A percentile compares a stretch with the other conserved stretches of the same genome.
phyloP scores from a whole-genome alignment of 2,329 filamentous ascomycete species.

The Calonectria ilicicola region DNA sequence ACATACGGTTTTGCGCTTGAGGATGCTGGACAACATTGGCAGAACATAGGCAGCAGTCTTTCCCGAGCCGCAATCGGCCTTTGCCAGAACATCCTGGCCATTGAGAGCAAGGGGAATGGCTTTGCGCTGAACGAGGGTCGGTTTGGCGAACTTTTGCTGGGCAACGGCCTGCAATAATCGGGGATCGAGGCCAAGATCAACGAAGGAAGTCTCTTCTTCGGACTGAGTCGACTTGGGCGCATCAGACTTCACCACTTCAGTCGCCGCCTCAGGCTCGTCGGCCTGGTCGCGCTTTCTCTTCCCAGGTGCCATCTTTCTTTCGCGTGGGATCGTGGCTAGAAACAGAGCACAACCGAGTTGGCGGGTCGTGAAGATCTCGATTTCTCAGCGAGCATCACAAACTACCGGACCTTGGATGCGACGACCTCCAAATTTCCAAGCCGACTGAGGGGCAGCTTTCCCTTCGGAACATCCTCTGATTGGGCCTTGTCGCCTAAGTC shows the following conservation, averaged over 20 bases:
- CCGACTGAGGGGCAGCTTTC: conserved; percentile 39
- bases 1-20: conserved; percentile 79
- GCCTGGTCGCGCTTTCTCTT: conserved; percentile 72
- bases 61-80: conserved; percentile 94
- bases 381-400: conserved; percentile 35
- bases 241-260: conserved; percentile 42
- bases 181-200: conserved; percentile 83
- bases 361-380: conserved; percentile 28
- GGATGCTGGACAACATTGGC: conserved; percentile 85
- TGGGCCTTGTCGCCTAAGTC: fast-evolving
- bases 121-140: conserved; percentile 89
- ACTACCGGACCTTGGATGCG: conserved; percentile 32
- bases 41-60: conserved; percentile 98
- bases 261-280: conserved; percentile 57
- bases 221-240: conserved; percentile 39
- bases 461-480: conserved; percentile 30
- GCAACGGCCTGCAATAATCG: conserved; percentile 88
- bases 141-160: conserved; percentile 84
- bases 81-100: conserved; percentile 90
- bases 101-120: conserved; percentile 90
- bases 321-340: conserved; percentile 10
- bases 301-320: conserved; percentile 30
- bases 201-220: conserved; percentile 69
- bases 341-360: conserved; percentile 3
- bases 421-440: conserved; percentile 43